Percentiles rank a stretch among this genome's conserved stretches.
phyloP scores from a whole-genome alignment of 345 rosid genomes.

The Clausena lansium region DNA sequence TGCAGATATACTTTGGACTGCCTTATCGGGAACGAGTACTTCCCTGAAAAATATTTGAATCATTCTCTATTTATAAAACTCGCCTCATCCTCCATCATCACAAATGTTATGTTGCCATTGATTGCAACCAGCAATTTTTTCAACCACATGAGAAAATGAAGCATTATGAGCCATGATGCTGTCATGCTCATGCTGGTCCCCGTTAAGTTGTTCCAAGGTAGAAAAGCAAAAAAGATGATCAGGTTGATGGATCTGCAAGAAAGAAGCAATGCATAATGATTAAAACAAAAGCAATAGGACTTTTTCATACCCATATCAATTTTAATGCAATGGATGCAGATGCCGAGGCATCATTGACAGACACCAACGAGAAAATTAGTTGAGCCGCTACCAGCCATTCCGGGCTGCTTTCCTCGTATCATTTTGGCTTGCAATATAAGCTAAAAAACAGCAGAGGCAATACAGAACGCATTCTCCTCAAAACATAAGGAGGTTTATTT shows the following conservation, averaged over 20 bases:
- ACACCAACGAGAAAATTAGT: background rate
- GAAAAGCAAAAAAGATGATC: background rate
- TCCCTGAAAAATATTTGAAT: background rate
- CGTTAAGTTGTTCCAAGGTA: background rate
- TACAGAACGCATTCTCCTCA: background rate
- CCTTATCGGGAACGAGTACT: no score
- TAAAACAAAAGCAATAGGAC: background rate
- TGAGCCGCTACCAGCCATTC: background rate
- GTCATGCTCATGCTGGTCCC: background rate
- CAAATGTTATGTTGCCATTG: background rate
- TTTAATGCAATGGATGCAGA: background rate
- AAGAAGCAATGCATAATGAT: background rate
- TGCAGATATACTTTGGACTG: background rate
- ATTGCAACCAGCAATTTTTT: background rate
- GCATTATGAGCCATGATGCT: background rate
- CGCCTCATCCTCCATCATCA: background rate
- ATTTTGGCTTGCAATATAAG: slow-evolving; percentile 30
- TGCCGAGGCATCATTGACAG: background rate
- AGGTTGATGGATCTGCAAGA: background rate
- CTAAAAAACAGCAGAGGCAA: background rate
- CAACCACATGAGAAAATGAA: background rate
- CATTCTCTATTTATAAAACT: background rate
- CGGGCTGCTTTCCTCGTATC: background rate
- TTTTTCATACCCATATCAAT: background rate
- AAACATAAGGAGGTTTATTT: background rate